Percentiles rank a stretch among this genome's conserved stretches.
These are phyloP conservation scores for Byssothecium circinans DNA, from an alignment of 2,329 filamentous ascomycete species.

Conservation along the genomic window DNA sequence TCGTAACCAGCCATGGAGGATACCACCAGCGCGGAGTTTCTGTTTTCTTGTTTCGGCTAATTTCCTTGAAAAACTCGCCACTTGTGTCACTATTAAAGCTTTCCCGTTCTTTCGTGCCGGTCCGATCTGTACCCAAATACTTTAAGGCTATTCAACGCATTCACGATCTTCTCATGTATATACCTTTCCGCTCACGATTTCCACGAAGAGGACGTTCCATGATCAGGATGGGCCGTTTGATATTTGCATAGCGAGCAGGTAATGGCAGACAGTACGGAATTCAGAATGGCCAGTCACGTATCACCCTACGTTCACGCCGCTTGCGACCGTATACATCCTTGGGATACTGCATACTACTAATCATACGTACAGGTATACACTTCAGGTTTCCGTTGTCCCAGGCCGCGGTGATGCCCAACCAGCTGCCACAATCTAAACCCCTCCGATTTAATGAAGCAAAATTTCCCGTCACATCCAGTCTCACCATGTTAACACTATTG, in stretches of 20 bases:
- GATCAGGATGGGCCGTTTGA: conserved; percentile 36
- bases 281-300: conserved; percentile 19
- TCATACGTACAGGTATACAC: neutral
- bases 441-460: conserved; percentile 19
- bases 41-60: conserved; percentile 3
- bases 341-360: conserved; percentile 4
- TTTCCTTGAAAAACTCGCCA: conserved; percentile 15
- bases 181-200: conserved; percentile 27
- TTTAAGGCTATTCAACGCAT: conserved; percentile 19
- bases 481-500: too few species aligned
- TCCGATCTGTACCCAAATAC: conserved; percentile 18
- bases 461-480: too few species aligned
- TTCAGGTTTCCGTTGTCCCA: conserved; percentile 14
- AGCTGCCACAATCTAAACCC: conserved; percentile 14
- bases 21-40: conserved; percentile 1
- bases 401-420: conserved; percentile 19
- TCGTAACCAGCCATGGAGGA: neutral
- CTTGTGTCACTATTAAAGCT: conserved; percentile 9
- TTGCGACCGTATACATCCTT: conserved; percentile 4
- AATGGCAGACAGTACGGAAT: conserved; percentile 16
- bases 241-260: conserved; percentile 36
- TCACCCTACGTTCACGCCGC: conserved; percentile 1
- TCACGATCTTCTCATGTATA: conserved; percentile 36
- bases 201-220: conserved; percentile 32
- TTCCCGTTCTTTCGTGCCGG: conserved; percentile 10